A percentile compares a stretch with the other conserved stretches of the same genome.
These are phyloP conservation scores for Mrakia frigida DNA, from an alignment of 768 basidiomycete genomes.

Conservation along the genomic window DNA sequence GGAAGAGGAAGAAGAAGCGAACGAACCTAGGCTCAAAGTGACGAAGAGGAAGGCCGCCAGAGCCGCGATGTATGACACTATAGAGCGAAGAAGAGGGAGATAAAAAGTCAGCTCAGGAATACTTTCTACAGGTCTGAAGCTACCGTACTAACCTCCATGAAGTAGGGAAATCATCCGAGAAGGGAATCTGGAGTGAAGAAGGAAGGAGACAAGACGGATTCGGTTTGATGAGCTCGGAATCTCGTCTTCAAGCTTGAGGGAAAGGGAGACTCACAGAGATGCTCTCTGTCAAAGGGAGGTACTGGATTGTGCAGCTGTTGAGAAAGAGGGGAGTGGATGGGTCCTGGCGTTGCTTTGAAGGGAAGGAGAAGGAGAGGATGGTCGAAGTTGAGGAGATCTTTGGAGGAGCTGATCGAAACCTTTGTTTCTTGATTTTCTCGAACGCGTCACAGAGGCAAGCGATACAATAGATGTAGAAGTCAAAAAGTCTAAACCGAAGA, in stretches of 20 bases:
- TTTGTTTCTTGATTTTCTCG: neutral
- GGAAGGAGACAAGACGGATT: neutral
- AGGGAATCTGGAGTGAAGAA: neutral
- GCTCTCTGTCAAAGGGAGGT: neutral
- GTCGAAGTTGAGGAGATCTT: neutral
- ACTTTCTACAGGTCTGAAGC: too few relatives aligned
- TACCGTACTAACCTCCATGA: conserved; percentile 27
- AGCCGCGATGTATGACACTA: conserved; percentile 59
- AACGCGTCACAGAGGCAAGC: neutral
- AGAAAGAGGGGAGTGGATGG: neutral
- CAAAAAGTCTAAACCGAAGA: too few relatives aligned
- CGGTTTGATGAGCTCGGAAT: neutral
- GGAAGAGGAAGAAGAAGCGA: neutral
- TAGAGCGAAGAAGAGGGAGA: neutral
- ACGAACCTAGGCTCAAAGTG: conserved; percentile 80
- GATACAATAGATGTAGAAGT: neutral
- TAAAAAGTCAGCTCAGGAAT: neutral
- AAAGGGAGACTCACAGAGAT: neutral
- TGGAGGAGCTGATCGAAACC: neutral
- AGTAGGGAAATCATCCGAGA: conserved; percentile 27
- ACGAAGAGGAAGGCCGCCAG: conserved; percentile 78
- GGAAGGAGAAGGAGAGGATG: neutral
- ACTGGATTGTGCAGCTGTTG: neutral
- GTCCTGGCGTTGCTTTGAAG: neutral
- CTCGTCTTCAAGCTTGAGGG: neutral